Conservation (phyloP, 306 rosid species). For the Vicia sativa region DNA sequence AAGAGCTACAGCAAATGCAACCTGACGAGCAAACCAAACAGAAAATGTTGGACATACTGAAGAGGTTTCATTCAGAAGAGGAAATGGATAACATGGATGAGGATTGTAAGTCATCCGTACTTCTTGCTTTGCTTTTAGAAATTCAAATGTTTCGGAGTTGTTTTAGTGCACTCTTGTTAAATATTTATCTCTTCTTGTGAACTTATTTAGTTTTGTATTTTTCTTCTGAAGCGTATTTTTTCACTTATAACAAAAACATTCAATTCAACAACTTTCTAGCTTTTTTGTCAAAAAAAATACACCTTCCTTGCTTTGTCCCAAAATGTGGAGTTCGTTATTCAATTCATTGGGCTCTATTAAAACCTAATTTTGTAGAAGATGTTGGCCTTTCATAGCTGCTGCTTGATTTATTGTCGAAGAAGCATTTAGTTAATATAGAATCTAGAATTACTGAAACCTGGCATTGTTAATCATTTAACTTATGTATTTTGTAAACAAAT, state of each 20-base stretch:
- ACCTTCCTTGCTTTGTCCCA: background rate
- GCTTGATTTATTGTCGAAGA: slow-evolving; percentile 13
- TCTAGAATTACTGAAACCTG: slow-evolving; percentile 16
- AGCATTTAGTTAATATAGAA: slow-evolving; percentile 7
- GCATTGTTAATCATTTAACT: slow-evolving; percentile 6
- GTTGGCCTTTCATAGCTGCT: slow-evolving; percentile 1
- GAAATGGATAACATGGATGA: slow-evolving; percentile 66
- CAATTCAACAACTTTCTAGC: background rate
- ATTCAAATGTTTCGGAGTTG: slow-evolving; percentile 1
- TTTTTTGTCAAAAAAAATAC: too few relatives aligned
- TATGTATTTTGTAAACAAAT: slow-evolving; percentile 6
- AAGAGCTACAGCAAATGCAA: slow-evolving; percentile 69
- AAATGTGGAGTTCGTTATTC: background rate
- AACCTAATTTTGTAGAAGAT: background rate
- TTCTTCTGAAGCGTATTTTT: slow-evolving; percentile 3
- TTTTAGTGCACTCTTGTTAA: slow-evolving; percentile 23
- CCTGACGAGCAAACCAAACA: slow-evolving; percentile 64
- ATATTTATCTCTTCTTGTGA: slow-evolving; percentile 26
- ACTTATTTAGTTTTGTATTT: background rate
- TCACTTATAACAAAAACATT: slow-evolving; percentile 12
- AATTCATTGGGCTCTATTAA: background rate
- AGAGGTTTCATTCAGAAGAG: slow-evolving; percentile 73
- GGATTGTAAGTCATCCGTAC: slow-evolving; percentile 54
- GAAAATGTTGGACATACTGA: slow-evolving; percentile 80
- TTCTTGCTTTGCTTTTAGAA: slow-evolving; percentile 14